Evolutionary conservation across 2,329 filamentous ascomycete species (phyloP), one percentile per base, ranked within the genome.

Genomic region (Calonectria fujianensis): DNA sequence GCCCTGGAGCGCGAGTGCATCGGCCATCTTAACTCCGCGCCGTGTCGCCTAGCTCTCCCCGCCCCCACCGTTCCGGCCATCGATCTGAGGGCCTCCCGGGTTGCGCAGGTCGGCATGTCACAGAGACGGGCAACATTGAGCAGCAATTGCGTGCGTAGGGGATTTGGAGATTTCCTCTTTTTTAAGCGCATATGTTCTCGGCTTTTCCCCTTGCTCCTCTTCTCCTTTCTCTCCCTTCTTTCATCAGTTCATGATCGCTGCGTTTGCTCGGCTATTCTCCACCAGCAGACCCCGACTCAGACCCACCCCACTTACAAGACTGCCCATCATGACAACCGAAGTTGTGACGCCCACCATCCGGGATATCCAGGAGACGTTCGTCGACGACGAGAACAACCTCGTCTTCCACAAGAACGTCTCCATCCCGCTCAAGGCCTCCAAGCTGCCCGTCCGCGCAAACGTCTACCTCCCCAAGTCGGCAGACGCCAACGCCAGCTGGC

Each of bases 401-500:
- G 51, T 64, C 39, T 73, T 73, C 48, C 50, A 50, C 37, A 73
- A 73, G 61, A 74, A 74, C 72, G 72, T 74, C 72, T 74, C 71
- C 27, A 67, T 70, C 41, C 67, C 67, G 24, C 72, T 74, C 59
- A 74, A 74, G 51, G 59, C 67, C 41, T 70, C 66, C 31, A 41
- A 52, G 29, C 61, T 70, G 13, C 72, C 72, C 27, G 65, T 70
- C 41, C 72, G 71, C 4, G 7, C 13, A 18, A 27, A 35, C 18
- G 86, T 83, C 65, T 89, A 88, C 76, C 83, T 83, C 45, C 76
- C 82, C 1, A 81, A 82, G 27, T 67, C 72, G n/a, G 31, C 50
- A 9, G 51, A 70, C 31, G 14, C 67, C 18, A 54, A 69, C 37
- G 57, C 65, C 31, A 59, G 66, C 39, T 73, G 57, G 66, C 71